Percentiles rank a stretch among this genome's conserved stretches.
Evolutionary conservation across 257 asterid species (phyloP).

Genomic region (Thymus quinquecostatus): DNA sequence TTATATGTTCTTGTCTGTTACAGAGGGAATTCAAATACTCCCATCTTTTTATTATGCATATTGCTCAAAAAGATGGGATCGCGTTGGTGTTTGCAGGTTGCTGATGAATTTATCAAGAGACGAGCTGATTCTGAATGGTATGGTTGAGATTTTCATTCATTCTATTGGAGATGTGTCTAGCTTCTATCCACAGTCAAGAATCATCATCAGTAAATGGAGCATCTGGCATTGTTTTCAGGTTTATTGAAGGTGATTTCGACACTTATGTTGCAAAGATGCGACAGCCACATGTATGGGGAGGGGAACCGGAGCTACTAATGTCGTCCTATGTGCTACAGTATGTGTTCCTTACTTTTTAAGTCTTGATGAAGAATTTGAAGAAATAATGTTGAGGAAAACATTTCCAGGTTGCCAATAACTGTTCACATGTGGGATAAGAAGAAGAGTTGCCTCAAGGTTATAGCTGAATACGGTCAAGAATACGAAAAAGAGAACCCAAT

Average conservation of each 20-base stretch:
- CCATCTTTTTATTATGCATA: not conserved
- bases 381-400: slow-evolving; percentile 3
- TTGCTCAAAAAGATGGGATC: slow-evolving; percentile 7
- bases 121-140: slow-evolving; percentile 71
- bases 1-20: slow-evolving; percentile 8
- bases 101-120: slow-evolving; percentile 73
- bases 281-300: slow-evolving; percentile 78
- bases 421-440: slow-evolving; percentile 70
- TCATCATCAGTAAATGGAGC: not conserved
- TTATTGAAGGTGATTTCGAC: slow-evolving; percentile 77
- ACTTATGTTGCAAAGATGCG: slow-evolving; percentile 62
- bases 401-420: slow-evolving; percentile 62
- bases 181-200: not conserved
- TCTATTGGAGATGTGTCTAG: not conserved
- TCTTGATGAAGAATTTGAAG: slow-evolving; percentile 11
- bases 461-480: slow-evolving; percentile 77
- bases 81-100: slow-evolving; percentile 50
- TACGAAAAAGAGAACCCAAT: slow-evolving; percentile 64
- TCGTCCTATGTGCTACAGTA: slow-evolving; percentile 70
- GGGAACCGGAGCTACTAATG: slow-evolving; percentile 81
- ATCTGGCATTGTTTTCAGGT: slow-evolving; percentile 43
- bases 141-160: not conserved
- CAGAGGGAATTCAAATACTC: slow-evolving; percentile 17
- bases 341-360: slow-evolving; percentile 24
- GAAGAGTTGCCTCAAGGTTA: slow-evolving; percentile 50